Conservation (phyloP, 2,329 filamentous ascomycete species). For the Ceratocystis cacaofunesta region DNA sequence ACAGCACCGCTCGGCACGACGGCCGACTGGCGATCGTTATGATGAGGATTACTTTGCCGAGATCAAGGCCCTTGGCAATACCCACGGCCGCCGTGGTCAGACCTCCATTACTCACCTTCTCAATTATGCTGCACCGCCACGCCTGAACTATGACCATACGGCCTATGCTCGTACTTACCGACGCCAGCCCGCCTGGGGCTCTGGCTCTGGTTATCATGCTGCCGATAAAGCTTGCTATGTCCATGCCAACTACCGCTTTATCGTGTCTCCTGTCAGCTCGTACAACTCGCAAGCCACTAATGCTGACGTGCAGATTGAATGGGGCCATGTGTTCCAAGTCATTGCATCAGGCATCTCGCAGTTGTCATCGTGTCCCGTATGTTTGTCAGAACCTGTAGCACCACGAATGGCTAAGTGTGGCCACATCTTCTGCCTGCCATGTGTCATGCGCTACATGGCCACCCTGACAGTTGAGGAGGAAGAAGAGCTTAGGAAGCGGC, state of each 20-base stretch:
- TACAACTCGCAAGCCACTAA: conserved; percentile 72
- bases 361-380: conserved; percentile 80
- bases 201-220: conserved; percentile 78
- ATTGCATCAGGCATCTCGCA: conserved; percentile 84
- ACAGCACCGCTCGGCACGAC: conserved; percentile 70
- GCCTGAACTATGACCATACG: conserved; percentile 41
- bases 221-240: conserved; percentile 81
- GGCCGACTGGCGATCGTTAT: conserved; percentile 37
- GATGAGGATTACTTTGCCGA: conserved; percentile 81
- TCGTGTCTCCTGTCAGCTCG: conserved; percentile 67
- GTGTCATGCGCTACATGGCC: conserved; percentile 79
- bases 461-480: conserved; percentile 58
- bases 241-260: conserved; percentile 94
- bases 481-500: conserved; percentile 37
- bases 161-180: conserved; percentile 43
- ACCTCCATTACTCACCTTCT: conserved; percentile 95
- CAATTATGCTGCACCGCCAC: conserved; percentile 71
- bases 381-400: conserved; percentile 79
- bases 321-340: conserved; percentile 80
- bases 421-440: conserved; percentile 91
- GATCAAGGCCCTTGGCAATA: conserved; percentile 44
- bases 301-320: conserved; percentile 79
- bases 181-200: conserved; percentile 64
- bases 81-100: conserved; percentile 67
- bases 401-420: conserved; percentile 95